Base-by-base conservation (phyloP, 2,329 filamentous ascomycete species). In the Colletotrichum neosansevieriae region DNA sequence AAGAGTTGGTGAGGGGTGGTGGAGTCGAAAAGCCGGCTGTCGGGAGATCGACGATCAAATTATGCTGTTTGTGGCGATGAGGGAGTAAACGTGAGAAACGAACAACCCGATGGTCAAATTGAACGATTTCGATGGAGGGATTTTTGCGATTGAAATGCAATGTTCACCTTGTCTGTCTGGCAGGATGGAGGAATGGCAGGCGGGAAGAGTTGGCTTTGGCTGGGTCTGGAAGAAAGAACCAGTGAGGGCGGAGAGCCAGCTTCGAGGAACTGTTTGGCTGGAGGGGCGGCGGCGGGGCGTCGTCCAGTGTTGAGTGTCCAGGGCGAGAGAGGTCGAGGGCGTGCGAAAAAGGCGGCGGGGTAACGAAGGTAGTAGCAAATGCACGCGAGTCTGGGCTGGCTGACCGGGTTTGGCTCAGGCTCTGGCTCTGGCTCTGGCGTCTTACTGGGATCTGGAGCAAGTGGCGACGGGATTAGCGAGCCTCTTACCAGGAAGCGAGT, bases 241-340 rank as follows among this genome's bases (percentile, higher is more conserved):
- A 58, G 61, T 57, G 47, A 54, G 54, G 56, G 56, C 56, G 66
- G 66, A 60, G 65, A 51, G 58, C 59, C 38, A 56, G 59, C 59
- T 63, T 63, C 65, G 65, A 69, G 66, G 66, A 69, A 66, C 66
- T 69, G 66, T 65, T 69, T 65, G 54, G 66, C 56, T 56, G 34
- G 54, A 67, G 61, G 65, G 61, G 62, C 21, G 54, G 61, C 40
- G 65, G 65, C 65, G 65, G 65, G 65, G 65, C 65, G 44, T 32
- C 36, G 36, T 38, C 36, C 36, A 38, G 36, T 38, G 12, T 38
- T 38, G 36, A 38, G 36, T 38, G 36, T 38, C 56, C 62, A 53
- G 60, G 53, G 38, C 53, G 45, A 50, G 34, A 38, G 42, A 49
- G 36, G 60, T 50, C 42, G 54, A 47, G 63, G 29, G 29, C 29